Base-by-base conservation (phyloP, 208 protist genomes). In the Acanthamoeba polyphaga region DNA sequence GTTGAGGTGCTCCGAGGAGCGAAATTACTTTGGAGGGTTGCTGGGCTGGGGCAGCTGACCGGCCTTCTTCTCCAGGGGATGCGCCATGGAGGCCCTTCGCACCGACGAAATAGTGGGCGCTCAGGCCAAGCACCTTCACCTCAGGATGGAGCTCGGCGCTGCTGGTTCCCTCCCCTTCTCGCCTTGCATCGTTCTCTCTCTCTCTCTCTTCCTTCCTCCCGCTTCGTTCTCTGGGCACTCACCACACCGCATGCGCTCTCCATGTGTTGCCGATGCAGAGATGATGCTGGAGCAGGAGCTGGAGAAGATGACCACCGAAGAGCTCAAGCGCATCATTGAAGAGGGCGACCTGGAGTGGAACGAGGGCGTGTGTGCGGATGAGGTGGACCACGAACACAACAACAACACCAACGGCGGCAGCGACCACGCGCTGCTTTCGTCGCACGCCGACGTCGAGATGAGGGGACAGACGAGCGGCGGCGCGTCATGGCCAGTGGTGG, bases 221-320 rank as follows among this genome's bases (percentile, higher is more conserved):
- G n/a, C 38, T 38, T 38, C 38, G 38, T 38, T 38, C 38, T 38
- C 38, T 38, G 38, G 38, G 38, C 38, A 38, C 38, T 38, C 38
- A 38, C 38, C 38, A 38, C 38, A 38, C 38, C 38, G 38, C 38
- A 38, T 38, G 38, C 38, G 38, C 38, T 38, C 38, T 38, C 38
- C 38, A 38, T 38, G 1, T 38, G 3, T 38, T 70, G 64, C 10
- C 22, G 29, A 27, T 70, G 17, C 78, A 87, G 78, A 87, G 32
- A 87, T 87, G 78, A n/a, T 87, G 78, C 78, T 87, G 49, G 78
- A 87, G 78, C 78, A 87, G 51, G 78, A 87, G 51, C 78, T 87
- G 49, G 78, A 87, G 51, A 55, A 87, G 78, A 55, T 87, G 78
- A 64, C 78, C 78, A 87, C 78, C n/a, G 78, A 87, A 64, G 78